Evolutionary conservation across 352 stramenopile genomes (phyloP).

Genomic region (Phytophthora tentaculata): DNA sequence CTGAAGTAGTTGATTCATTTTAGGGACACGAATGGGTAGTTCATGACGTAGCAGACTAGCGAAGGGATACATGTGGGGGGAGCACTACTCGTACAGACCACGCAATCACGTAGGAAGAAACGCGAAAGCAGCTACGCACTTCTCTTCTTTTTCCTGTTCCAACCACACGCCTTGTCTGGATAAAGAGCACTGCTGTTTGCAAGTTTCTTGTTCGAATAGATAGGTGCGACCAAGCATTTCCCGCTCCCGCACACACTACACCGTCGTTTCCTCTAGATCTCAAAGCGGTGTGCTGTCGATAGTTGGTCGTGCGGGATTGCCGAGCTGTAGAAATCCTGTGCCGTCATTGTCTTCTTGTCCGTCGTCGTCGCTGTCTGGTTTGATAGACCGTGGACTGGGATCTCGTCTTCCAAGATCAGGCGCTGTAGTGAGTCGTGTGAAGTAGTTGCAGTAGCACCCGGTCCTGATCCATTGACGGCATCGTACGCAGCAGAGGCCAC

Average conservation of each 20-base stretch:
- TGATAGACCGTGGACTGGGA: conserved; percentile 33
- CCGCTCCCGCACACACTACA: conserved; percentile 15
- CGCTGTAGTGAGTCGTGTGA: conserved; percentile 41
- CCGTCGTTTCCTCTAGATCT: conserved; percentile 49
- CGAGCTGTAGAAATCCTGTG: conserved; percentile 63
- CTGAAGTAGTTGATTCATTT: conserved; percentile 26
- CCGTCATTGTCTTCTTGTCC: conserved; percentile 49
- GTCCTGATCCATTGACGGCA: conserved; percentile 24
- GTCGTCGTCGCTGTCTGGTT: conserved; percentile 14
- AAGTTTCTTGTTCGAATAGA: conserved; percentile 41
- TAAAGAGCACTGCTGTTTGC: too few species aligned
- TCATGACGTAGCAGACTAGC: conserved; percentile 16
- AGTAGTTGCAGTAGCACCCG: conserved; percentile 11
- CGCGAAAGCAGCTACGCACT: conserved; percentile 18
- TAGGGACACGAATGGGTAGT: conserved; percentile 5
- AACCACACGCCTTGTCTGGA: too few species aligned
- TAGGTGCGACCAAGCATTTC: conserved; percentile 29
- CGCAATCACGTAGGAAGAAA: conserved; percentile 22
- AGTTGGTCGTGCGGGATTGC: conserved; percentile 52
- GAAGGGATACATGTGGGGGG: conserved; percentile 17
- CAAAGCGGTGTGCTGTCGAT: conserved; percentile 52
- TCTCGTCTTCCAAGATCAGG: conserved; percentile 47
- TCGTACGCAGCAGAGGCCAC: conserved; percentile 29
- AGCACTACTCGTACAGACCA: conserved; percentile 16
- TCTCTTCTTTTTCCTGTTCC: conserved; percentile 15